phyloP scores from a whole-genome alignment of 2,329 filamentous ascomycete genomes.

The Tolypocladium paradoxum region DNA sequence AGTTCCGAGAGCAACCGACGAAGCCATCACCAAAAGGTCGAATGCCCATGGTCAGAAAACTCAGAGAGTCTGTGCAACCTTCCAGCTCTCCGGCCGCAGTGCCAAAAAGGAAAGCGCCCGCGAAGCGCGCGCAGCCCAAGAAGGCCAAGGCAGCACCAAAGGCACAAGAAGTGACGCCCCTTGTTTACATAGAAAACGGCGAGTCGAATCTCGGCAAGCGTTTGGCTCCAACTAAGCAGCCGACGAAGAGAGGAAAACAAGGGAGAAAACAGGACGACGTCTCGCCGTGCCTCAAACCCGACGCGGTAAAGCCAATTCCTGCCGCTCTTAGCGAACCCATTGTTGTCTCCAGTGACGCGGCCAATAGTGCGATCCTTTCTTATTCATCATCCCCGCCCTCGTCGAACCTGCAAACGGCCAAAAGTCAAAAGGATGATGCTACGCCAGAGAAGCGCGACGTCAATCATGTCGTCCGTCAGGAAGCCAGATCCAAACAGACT shows the following conservation, averaged over 20 bases:
- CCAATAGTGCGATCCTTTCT: not conserved
- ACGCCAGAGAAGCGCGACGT: not conserved
- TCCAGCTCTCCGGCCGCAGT: slow-evolving; percentile 8
- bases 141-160: not conserved
- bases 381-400: not conserved
- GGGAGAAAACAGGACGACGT: not conserved
- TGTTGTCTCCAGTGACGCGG: not conserved
- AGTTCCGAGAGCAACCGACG: slow-evolving; percentile 9
- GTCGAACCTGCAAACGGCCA: not conserved
- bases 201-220: not conserved
- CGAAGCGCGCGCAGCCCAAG: slow-evolving; percentile 1
- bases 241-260: not conserved
- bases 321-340: not conserved
- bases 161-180: not conserved
- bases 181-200: not conserved
- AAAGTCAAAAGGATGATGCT: not conserved
- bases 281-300: not conserved
- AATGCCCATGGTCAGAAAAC: slow-evolving; percentile 6
- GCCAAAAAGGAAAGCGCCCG: not conserved
- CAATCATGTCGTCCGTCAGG: too few species aligned
- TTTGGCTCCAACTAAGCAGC: not conserved
- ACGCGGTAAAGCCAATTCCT: not conserved
- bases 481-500: not conserved
- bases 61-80: slow-evolving; percentile 6
- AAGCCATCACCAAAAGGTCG: not conserved